phyloP scores from a whole-genome alignment of 1,284 basidiomycete genomes.

The Apiotrichum siamense region DNA sequence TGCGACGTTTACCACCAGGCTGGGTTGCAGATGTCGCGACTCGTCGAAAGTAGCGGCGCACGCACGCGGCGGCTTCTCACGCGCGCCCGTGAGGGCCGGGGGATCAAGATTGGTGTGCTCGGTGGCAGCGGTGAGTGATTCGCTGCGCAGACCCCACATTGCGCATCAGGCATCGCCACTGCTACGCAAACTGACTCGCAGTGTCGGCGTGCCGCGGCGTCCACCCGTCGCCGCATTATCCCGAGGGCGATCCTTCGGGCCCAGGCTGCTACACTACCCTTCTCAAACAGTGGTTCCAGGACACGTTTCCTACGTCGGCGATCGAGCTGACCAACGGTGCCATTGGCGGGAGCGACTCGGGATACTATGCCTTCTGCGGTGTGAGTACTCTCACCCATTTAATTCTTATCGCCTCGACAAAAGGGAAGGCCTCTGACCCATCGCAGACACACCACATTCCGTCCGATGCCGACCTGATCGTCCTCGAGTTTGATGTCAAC shows the following conservation, averaged over 20 bases:
- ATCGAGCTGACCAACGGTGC: constrained; percentile 39
- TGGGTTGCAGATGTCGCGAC: constrained; percentile 25
- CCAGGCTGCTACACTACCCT: constrained; percentile 43
- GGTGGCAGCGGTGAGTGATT: constrained; percentile 43
- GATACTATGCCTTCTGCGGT: constrained; percentile 47
- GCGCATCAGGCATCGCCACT: too few relatives aligned
- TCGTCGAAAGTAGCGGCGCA: constrained; percentile 36
- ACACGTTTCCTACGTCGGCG: constrained; percentile 27
- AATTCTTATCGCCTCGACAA: background rate
- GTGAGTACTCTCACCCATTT: constrained; percentile 23
- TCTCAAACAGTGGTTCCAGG: constrained; percentile 35
- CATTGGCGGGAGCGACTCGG: constrained; percentile 46
- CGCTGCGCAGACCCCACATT: too few relatives aligned
- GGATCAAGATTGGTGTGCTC: constrained; percentile 40
- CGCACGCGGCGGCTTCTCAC: constrained; percentile 32
- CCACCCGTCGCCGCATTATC: constrained; percentile 35
- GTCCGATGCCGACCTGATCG: constrained; percentile 40
- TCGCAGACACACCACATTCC: constrained; percentile 45
- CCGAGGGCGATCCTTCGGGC: constrained; percentile 41
- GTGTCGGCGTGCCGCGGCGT: constrained; percentile 46
- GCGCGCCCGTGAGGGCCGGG: constrained; percentile 32
- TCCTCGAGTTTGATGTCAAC: constrained; percentile 48
- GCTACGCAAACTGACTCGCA: constrained; percentile 18
- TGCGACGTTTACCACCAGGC: constrained; percentile 37
- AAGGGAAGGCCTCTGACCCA: background rate